Evolutionary conservation across 176 grass and related monocot species (phyloP).

Genomic region (Alloteropsis semialata): DNA sequence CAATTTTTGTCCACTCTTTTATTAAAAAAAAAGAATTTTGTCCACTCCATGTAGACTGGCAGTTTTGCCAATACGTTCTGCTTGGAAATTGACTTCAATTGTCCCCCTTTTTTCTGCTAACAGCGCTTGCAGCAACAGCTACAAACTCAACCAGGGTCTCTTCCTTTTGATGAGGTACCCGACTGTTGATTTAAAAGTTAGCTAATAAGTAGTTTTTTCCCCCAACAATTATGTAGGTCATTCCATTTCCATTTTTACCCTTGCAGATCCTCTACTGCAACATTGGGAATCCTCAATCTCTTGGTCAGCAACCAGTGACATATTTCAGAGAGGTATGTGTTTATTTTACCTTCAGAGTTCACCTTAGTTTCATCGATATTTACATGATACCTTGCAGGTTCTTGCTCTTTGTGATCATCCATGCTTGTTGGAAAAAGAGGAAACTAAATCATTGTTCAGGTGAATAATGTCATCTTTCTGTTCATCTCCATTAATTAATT

Average conservation of each 20-base stretch:
- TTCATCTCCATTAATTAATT: not conserved
- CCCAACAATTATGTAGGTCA: not conserved
- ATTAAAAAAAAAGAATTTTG: too few species aligned
- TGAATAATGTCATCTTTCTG: constrained; percentile 35
- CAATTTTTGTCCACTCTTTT: not conserved
- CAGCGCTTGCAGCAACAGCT: constrained; percentile 88
- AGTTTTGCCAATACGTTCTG: constrained; percentile 7
- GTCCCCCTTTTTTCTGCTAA: constrained; percentile 30
- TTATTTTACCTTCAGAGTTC: constrained; percentile 21
- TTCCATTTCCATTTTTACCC: constrained; percentile 25
- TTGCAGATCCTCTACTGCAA: constrained; percentile 90
- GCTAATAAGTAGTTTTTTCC: not conserved
- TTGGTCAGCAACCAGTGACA: constrained; percentile 90
- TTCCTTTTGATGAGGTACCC: constrained; percentile 88
- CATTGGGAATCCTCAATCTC: constrained; percentile 98
- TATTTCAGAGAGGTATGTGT: constrained; percentile 83
- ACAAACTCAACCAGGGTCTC: constrained; percentile 71
- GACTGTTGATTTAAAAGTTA: not conserved
- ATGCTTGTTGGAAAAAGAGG: constrained; percentile 61
- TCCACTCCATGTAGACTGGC: not conserved
- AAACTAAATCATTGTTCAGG: constrained; percentile 82
- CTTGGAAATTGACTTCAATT: constrained; percentile 9
- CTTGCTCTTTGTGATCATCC: constrained; percentile 92
- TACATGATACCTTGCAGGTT: constrained; percentile 56
- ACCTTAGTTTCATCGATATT: constrained; percentile 20